These are phyloP conservation scores for Fusarium decemcellulare DNA, from an alignment of 2,329 filamentous ascomycete genomes.

Conservation along the genomic window DNA sequence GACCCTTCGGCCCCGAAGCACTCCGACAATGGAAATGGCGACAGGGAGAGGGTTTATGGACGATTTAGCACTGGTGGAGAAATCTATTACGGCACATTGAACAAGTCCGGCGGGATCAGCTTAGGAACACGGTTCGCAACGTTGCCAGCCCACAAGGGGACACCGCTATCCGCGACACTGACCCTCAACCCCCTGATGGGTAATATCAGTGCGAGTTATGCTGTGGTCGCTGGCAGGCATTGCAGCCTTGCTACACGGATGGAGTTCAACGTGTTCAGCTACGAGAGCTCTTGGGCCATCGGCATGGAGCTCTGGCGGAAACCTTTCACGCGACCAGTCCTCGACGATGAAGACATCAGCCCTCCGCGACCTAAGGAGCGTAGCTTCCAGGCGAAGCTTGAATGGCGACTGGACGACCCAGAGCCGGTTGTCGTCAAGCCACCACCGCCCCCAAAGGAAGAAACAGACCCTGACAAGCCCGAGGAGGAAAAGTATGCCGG, in stretches of 20 bases:
- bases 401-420: slow-evolving; percentile 61
- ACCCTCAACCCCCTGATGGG: slow-evolving; percentile 96
- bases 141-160: slow-evolving; percentile 82
- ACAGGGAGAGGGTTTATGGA: slow-evolving; percentile 77
- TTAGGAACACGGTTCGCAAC: slow-evolving; percentile 92
- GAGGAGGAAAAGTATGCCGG: slow-evolving; percentile 80
- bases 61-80: slow-evolving; percentile 93
- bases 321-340: slow-evolving; percentile 56
- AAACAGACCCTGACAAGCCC: slow-evolving; percentile 40
- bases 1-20: slow-evolving; percentile 37
- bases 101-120: slow-evolving; percentile 93
- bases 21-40: slow-evolving; percentile 46
- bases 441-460: slow-evolving; percentile 25
- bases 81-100: slow-evolving; percentile 94
- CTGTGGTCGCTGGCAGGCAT: slow-evolving; percentile 86
- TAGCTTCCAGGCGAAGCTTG: slow-evolving; percentile 69
- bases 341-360: slow-evolving; percentile 53
- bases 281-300: slow-evolving; percentile 93
- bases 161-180: slow-evolving; percentile 92
- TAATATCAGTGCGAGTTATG: slow-evolving; percentile 91
- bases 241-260: slow-evolving; percentile 91
- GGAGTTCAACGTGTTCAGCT: slow-evolving; percentile 98
- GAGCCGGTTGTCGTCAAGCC: slow-evolving; percentile 45
- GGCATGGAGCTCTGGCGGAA: slow-evolving; percentile 95
- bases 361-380: slow-evolving; percentile 51